Evolutionary conservation across 345 rosid genomes (phyloP), one percentile per base, ranked within the genome.

Genomic region (Bruguiera gymnorhiza): DNA sequence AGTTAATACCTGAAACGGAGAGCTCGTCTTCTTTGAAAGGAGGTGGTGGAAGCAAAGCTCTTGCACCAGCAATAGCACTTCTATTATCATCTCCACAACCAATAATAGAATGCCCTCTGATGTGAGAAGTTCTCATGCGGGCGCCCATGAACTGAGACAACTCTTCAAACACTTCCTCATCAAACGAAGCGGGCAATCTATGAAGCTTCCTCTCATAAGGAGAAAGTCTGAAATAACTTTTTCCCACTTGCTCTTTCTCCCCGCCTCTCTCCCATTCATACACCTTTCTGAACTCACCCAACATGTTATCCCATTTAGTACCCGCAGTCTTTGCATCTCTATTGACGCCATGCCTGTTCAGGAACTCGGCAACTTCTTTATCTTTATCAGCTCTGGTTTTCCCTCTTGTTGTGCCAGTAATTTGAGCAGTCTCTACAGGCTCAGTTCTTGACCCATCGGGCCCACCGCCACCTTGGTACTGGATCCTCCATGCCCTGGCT

Each of bases 301-400:
- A 79, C 99, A 95, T 95, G 73, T 95, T 95, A 76, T 95, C 99
- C 99, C 99, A 95, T 70, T 95, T 95, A 10, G 99, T 95, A 34
- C 98, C 97, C 10, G 99, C 96, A 4, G 96, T 95, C 79, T 95
- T 95, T 4, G 98, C 84, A 69, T 95, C 99, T 65, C 99, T 82
- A 65, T 81, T 88, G 23, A 95, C 76, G 3, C 97, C 98, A 21
- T 95, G 93, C 29, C 81, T 83, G 78, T 86, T 87, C 72, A 95
- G 62, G 71, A 79, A 95, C 70, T 90, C 99, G 0, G 98, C 97
- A n/a, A 95, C 99, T 67, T 92, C 98, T 59, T 85, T 81, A 70
- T 95, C 99, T 77, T 95, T 95, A 52, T 92, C 99, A 3, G 98
- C 98, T 32, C 99, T 79, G 7, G 99, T 90, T 78, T 95, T 95